A percentile compares a stretch with the other conserved stretches of the same genome.
These are phyloP conservation scores for Termitomyces sp. DNA, from an alignment of 1,284 basidiomycete genomes.

Conservation along the genomic window DNA sequence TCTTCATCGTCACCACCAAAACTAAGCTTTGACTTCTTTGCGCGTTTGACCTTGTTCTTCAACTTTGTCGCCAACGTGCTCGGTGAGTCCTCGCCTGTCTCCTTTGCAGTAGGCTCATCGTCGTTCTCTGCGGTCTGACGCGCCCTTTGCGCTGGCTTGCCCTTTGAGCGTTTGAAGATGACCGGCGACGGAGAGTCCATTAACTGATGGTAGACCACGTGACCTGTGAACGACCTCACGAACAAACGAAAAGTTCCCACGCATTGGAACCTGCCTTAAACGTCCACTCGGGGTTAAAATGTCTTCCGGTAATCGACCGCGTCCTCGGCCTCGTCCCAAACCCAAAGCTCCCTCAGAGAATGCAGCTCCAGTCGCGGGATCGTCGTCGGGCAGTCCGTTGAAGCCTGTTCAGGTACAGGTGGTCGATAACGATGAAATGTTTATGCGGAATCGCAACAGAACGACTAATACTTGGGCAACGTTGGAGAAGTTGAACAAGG, in stretches of 20 bases:
- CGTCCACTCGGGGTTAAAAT: slow-evolving; percentile 25
- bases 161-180: slow-evolving; percentile 52
- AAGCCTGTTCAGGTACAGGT: slow-evolving; percentile 27
- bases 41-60: slow-evolving; percentile 62
- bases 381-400: slow-evolving; percentile 15
- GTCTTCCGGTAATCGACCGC: slow-evolving; percentile 27
- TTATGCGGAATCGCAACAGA: slow-evolving; percentile 56
- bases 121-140: slow-evolving; percentile 38
- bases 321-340: slow-evolving; percentile 48
- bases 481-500: slow-evolving; percentile 47
- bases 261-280: slow-evolving; percentile 28
- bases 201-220: slow-evolving; percentile 22
- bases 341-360: slow-evolving; percentile 32
- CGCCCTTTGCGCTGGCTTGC: slow-evolving; percentile 46
- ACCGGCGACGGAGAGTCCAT: slow-evolving; percentile 31
- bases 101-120: slow-evolving; percentile 20
- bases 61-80: slow-evolving; percentile 57
- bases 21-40: slow-evolving; percentile 67
- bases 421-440: slow-evolving; percentile 58
- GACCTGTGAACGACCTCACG: slow-evolving; percentile 28
- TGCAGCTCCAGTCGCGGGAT: slow-evolving; percentile 15
- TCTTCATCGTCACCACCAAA: slow-evolving; percentile 82
- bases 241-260: slow-evolving; percentile 43
- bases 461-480: slow-evolving; percentile 53
- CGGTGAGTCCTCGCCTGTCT: slow-evolving; percentile 40